A percentile compares a stretch with the other conserved stretches of the same genome.
These are phyloP conservation scores for Podospora comata DNA, from an alignment of 495 filamentous ascomycete genomes.

Conservation along the genomic window DNA sequence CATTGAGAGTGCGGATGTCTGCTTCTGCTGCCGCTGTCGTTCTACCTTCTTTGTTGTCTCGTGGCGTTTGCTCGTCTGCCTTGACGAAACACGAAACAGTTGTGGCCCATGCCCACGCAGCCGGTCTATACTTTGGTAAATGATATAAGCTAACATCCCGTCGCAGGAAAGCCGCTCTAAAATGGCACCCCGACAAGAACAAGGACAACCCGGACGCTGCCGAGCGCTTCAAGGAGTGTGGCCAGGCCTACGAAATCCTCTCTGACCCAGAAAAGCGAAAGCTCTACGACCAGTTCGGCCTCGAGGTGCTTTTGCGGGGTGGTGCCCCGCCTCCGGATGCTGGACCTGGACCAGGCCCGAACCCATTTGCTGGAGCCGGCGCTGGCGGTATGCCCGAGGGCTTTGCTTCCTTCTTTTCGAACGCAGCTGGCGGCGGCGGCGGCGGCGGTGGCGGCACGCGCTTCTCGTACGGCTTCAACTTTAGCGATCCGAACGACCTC, in stretches of 20 bases:
- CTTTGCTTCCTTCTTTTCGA: slow-evolving; percentile 29
- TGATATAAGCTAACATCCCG: slow-evolving; percentile 22
- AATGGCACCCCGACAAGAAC: slow-evolving; percentile 97
- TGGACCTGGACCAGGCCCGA: slow-evolving; percentile 45
- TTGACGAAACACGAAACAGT: background rate
- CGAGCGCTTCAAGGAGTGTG: slow-evolving; percentile 94
- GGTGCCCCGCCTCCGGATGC: slow-evolving; percentile 65
- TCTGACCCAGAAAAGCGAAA: slow-evolving; percentile 97
- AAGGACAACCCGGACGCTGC: slow-evolving; percentile 77
- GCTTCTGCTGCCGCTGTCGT: background rate
- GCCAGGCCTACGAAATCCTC: slow-evolving; percentile 96
- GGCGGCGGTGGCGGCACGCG: slow-evolving; percentile 44
- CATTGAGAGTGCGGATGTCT: background rate
- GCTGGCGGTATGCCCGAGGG: slow-evolving; percentile 37
- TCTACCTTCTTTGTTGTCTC: background rate
- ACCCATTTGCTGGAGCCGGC: slow-evolving; percentile 48
- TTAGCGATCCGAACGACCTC: slow-evolving; percentile 78
- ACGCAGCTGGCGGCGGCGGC: slow-evolving; percentile 20
- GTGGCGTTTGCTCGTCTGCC: background rate
- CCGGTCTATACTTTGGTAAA: background rate
- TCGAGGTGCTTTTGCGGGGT: slow-evolving; percentile 87
- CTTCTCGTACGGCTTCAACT: slow-evolving; percentile 72
- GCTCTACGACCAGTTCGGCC: slow-evolving; percentile 89
- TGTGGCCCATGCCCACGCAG: background rate
- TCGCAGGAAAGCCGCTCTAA: slow-evolving; percentile 79